Percentiles rank a stretch among this genome's conserved stretches.
These are phyloP conservation scores for Colletotrichum liaoningense DNA, from an alignment of 2,329 filamentous ascomycete species.

Conservation along the genomic window DNA sequence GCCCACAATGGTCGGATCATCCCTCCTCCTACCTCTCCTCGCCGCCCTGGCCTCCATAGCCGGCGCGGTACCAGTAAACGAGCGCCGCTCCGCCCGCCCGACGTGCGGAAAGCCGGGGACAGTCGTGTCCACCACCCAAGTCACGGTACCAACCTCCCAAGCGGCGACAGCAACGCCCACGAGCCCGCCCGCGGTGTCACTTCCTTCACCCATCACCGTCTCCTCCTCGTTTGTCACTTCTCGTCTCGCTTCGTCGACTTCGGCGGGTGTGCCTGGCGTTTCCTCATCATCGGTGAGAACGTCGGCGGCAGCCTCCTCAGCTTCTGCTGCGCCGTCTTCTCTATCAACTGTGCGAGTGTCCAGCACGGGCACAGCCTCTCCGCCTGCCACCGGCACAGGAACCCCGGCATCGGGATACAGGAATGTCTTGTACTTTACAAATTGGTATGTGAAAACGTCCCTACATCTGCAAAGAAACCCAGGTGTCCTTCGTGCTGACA, in stretches of 20 bases:
- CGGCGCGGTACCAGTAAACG: constrained; percentile 15
- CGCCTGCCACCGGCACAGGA: not conserved
- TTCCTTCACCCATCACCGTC: not conserved
- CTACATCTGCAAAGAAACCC: not conserved
- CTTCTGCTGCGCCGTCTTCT: not conserved
- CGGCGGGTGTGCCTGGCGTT: not conserved
- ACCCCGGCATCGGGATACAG: constrained; percentile 22
- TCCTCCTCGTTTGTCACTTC: constrained; percentile 2
- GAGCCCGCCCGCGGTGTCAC: not conserved
- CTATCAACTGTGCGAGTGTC: not conserved
- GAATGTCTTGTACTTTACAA: constrained; percentile 66
- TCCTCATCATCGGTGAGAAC: not conserved
- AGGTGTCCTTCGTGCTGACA: constrained; percentile 11
- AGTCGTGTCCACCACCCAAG: not conserved
- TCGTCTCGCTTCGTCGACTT: not conserved
- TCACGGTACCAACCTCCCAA: constrained; percentile 3
- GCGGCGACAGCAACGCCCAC: not conserved
- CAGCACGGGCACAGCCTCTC: not conserved
- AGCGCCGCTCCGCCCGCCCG: not conserved
- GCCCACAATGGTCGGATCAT: constrained; percentile 15
- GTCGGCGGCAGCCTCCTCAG: not conserved
- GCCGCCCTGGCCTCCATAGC: constrained; percentile 10
- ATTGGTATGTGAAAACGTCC: constrained; percentile 55
- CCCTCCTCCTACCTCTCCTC: constrained; percentile 19
- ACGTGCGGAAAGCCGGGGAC: constrained; percentile 1